A percentile compares a stretch with the other conserved stretches of the same genome.
Conservation (phyloP, 805 yeast species). For the Lipomyces sp. region DNA sequence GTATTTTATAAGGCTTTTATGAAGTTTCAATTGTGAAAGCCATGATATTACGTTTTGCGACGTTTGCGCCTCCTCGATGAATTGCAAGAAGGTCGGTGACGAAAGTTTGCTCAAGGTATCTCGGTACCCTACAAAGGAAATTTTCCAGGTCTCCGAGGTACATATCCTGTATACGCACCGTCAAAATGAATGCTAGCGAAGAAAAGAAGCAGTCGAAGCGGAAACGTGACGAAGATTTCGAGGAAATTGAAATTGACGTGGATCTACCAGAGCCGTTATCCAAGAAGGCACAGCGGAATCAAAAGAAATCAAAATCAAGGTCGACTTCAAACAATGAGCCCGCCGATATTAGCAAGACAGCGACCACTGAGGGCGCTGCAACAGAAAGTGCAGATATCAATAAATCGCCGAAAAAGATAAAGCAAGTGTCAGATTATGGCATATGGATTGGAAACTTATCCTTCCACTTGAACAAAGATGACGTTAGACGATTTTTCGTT, state of each 20-base stretch:
- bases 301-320: slow-evolving; percentile 54
- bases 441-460: slow-evolving; percentile 96
- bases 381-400: slow-evolving; percentile 34
- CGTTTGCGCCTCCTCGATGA: too few species aligned
- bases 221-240: slow-evolving; percentile 34
- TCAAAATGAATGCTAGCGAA: background rate
- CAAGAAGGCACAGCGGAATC: slow-evolving; percentile 83
- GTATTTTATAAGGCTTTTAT: too few species aligned
- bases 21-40: too few species aligned
- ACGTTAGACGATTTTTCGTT: slow-evolving; percentile 65
- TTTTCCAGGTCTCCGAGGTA: background rate
- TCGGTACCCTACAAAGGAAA: background rate
- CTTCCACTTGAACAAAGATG: slow-evolving; percentile 80
- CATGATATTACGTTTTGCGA: too few species aligned
- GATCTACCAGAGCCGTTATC: slow-evolving; percentile 78
- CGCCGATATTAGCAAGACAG: slow-evolving; percentile 38
- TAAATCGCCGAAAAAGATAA: slow-evolving; percentile 42
- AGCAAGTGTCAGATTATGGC: slow-evolving; percentile 58
- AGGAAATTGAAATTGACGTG: slow-evolving; percentile 51
- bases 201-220: slow-evolving; percentile 18
- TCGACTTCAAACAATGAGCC: slow-evolving; percentile 50
- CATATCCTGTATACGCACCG: background rate
- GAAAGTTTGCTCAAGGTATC: too few species aligned
- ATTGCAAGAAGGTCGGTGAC: too few species aligned
- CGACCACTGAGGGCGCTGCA: background rate